Evolutionary conservation across 2,329 filamentous ascomycete genomes (phyloP).

Genomic region (Fusarium pseudograminearum): DNA sequence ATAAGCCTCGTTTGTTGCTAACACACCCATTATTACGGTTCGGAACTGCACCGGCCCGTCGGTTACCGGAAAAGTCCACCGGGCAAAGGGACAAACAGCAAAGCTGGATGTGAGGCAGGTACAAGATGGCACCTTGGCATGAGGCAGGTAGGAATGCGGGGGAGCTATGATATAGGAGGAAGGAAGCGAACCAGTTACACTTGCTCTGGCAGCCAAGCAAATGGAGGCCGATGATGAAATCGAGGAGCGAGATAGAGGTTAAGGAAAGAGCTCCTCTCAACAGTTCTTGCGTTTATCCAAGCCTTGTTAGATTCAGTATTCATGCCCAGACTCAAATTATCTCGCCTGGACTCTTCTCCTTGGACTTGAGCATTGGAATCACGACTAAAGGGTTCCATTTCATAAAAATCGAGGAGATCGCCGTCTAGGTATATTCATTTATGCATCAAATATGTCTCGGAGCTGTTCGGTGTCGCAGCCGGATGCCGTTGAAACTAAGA

Average conservation of each 20-base stretch:
- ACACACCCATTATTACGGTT: constrained; percentile 14
- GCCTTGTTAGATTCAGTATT: constrained; percentile 1
- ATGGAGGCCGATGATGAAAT: constrained; percentile 3
- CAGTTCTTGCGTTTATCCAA: not conserved
- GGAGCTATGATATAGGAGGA: constrained; percentile 11
- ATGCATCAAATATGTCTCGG: constrained; percentile 13
- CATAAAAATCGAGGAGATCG: constrained; percentile 19
- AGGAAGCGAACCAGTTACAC: constrained; percentile 27
- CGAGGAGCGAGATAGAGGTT: not conserved
- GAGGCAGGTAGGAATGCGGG: constrained; percentile 20
- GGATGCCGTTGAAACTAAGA: constrained; percentile 34
- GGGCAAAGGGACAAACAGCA: constrained; percentile 24
- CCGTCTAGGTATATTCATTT: constrained; percentile 13
- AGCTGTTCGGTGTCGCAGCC: constrained; percentile 18
- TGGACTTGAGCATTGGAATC: not conserved
- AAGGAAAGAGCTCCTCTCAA: not conserved
- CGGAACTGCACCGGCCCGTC: constrained; percentile 28
- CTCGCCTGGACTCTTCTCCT: constrained; percentile 7
- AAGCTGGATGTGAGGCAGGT: not conserved
- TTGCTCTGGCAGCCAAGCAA: constrained; percentile 14
- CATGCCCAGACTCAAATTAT: not conserved
- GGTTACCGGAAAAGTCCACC: constrained; percentile 27
- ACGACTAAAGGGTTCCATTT: not conserved
- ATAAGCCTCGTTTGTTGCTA: constrained; percentile 4
- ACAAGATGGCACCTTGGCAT: not conserved